Conservation (phyloP, 306 rosid genomes). For the Biancaea sappan region DNA sequence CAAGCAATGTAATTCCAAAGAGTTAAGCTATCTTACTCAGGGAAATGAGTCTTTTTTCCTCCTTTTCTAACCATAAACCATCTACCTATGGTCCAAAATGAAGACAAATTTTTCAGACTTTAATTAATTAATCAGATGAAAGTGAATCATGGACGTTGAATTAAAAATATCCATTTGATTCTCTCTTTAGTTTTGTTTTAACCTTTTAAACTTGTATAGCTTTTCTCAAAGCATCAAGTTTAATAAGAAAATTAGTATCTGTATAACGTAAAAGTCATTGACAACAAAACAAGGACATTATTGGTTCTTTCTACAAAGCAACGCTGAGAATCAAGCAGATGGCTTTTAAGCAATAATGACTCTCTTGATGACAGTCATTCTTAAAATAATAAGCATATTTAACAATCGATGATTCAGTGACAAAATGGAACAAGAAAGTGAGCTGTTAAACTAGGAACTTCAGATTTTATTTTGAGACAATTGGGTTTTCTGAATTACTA, state of each 20-base stretch:
- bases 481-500: background rate
- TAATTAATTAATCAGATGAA: background rate
- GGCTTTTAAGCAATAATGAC: background rate
- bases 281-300: background rate
- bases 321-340: background rate
- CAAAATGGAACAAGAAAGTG: background rate
- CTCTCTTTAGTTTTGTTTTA: background rate
- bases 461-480: background rate
- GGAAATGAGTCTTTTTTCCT: background rate
- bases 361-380: background rate
- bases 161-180: background rate
- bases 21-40: background rate
- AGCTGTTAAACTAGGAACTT: background rate
- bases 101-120: background rate
- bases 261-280: background rate
- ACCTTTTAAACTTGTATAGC: background rate
- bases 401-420: background rate
- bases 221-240: background rate
- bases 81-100: background rate
- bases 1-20: background rate
- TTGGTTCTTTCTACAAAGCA: background rate
- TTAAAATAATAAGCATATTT: background rate
- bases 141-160: background rate
- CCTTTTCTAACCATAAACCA: background rate
- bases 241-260: background rate